Evolutionary conservation across 2,329 filamentous ascomycete species (phyloP).

Genomic region (Thielaviopsis ethacetica): DNA sequence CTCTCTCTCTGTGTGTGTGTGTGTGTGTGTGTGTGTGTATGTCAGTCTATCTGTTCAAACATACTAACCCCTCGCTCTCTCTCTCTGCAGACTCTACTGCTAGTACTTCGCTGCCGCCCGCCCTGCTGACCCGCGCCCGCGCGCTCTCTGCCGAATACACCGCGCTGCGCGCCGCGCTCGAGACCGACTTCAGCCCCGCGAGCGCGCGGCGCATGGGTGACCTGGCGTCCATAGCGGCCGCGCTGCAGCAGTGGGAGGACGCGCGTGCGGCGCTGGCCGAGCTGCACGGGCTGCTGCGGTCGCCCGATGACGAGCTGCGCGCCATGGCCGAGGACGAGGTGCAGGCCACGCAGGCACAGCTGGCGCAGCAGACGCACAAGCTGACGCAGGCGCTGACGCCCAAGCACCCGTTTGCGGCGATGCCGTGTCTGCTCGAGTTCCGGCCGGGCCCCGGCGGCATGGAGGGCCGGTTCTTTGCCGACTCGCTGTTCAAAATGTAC

Average conservation of each 20-base stretch:
- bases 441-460: constrained; percentile 81
- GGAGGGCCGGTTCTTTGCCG: constrained; percentile 81
- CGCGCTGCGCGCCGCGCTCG: constrained; percentile 33
- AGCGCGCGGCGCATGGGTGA: constrained; percentile 45
- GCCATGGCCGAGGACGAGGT: constrained; percentile 72
- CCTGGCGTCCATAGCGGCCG: constrained; percentile 38
- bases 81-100: neutral
- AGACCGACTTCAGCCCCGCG: constrained; percentile 37
- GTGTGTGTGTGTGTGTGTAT: too few species aligned
- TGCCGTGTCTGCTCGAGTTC: constrained; percentile 85
- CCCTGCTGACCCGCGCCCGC: constrained; percentile 43
- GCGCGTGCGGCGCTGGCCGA: constrained; percentile 37
- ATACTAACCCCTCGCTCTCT: neutral
- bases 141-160: constrained; percentile 41
- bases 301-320: constrained; percentile 52
- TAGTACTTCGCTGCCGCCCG: constrained; percentile 27
- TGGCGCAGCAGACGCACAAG: constrained; percentile 46
- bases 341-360: constrained; percentile 40
- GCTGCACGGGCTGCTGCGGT: constrained; percentile 32
- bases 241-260: constrained; percentile 41
- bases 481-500: constrained; percentile 84
- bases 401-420: constrained; percentile 71
- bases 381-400: constrained; percentile 71
- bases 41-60: too few species aligned
- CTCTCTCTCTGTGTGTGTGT: too few species aligned